These are phyloP conservation scores for Aspergillus leporis DNA, from an alignment of 495 filamentous ascomycete genomes.

Conservation along the genomic window DNA sequence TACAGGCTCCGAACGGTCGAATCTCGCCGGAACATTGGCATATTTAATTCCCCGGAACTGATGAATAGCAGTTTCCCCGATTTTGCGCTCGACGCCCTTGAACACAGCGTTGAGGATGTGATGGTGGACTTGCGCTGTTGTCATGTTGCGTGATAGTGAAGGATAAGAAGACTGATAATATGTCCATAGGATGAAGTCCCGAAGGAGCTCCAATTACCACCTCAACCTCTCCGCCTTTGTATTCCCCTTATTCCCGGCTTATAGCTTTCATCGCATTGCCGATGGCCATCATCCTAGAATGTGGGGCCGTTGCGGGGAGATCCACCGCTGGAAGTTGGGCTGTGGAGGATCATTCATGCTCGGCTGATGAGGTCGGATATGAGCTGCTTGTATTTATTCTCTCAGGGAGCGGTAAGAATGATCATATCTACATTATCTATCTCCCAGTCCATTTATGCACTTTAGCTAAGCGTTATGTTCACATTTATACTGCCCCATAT, in stretches of 20 bases:
- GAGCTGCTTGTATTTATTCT: background rate
- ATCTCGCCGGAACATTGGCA: conserved; percentile 36
- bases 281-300: background rate
- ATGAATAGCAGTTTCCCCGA: conserved; percentile 22
- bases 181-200: too few relatives aligned
- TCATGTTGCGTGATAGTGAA: conserved; percentile 23
- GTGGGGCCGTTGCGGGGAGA: conserved; percentile 32
- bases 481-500: too few relatives aligned
- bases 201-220: background rate
- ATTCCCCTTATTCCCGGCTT: conserved; percentile 1
- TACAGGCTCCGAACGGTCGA: conserved; percentile 34
- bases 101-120: conserved; percentile 32
- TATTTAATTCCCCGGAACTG: conserved; percentile 42
- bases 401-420: too few relatives aligned
- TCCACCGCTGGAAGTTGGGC: conserved; percentile 13
- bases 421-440: too few relatives aligned
- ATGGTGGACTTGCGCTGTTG: conserved; percentile 28
- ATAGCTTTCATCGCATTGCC: background rate
- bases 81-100: conserved; percentile 25
- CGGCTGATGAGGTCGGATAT: background rate
- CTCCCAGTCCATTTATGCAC: too few relatives aligned
- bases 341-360: background rate
- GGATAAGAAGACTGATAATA: background rate
- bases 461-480: too few relatives aligned
- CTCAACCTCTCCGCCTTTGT: background rate